Evolutionary conservation across 2,329 filamentous ascomycete species (phyloP).

Genomic region (Epichloe baconii): DNA sequence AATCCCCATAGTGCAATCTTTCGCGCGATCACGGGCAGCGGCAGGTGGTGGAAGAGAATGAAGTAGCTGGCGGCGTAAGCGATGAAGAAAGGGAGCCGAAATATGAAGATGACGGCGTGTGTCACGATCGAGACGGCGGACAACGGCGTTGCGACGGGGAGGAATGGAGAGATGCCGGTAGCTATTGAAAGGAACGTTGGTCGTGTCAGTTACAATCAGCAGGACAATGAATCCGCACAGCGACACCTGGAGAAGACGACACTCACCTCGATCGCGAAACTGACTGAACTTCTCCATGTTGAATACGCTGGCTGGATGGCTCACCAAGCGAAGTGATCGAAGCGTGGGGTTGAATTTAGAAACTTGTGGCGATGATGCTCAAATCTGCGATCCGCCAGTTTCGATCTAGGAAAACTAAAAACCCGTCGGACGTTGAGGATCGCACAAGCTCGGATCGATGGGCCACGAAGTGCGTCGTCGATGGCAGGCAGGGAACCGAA

Average conservation of each 20-base stretch:
- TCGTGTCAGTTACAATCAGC: not conserved
- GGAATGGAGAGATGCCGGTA: slow-evolving; percentile 91
- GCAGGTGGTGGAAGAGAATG: slow-evolving; percentile 68
- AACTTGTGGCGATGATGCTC: no score
- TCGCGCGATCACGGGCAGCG: slow-evolving; percentile 47
- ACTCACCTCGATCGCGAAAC: slow-evolving; percentile 71
- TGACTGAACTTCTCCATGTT: slow-evolving; percentile 93
- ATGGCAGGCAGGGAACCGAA: no score
- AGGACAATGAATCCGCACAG: not conserved
- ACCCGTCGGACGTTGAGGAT: no score
- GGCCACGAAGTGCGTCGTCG: no score
- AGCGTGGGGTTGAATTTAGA: not conserved
- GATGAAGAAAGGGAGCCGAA: slow-evolving; percentile 69
- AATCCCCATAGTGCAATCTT: slow-evolving; percentile 83
- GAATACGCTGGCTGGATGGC: not conserved
- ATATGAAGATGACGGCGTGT: slow-evolving; percentile 60
- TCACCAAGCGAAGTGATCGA: not conserved
- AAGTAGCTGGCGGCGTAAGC: slow-evolving; percentile 60
- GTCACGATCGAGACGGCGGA: slow-evolving; percentile 50
- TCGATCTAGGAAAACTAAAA: no score
- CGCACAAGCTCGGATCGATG: no score
- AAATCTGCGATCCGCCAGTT: no score
- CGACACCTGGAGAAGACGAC: not conserved
- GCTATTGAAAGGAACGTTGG: slow-evolving; percentile 35
- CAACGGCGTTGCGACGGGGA: slow-evolving; percentile 60